Percentiles rank a stretch among this genome's conserved stretches.
These are phyloP conservation scores for Penicillium verrucosum DNA, from an alignment of 2,329 filamentous ascomycete genomes.

Conservation along the genomic window DNA sequence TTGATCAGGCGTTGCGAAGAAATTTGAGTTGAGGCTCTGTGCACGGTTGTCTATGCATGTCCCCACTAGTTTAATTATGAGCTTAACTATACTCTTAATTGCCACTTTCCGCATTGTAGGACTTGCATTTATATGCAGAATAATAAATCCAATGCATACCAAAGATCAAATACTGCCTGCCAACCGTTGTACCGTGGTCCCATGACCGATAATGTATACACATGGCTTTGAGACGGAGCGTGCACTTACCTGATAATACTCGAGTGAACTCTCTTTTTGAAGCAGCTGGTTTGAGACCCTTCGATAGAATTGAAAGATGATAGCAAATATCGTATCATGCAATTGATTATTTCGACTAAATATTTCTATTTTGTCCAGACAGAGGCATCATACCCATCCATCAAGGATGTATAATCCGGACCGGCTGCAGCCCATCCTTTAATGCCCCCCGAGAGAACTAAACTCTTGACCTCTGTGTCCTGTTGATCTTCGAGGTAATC, in stretches of 20 bases:
- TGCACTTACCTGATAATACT: neutral
- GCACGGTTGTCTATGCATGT: no score
- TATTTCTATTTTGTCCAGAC: constrained; percentile 14
- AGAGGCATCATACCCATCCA: constrained; percentile 45
- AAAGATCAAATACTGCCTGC: neutral
- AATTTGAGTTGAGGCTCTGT: neutral
- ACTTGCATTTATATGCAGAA: no score
- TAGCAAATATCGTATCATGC: neutral
- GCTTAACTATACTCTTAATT: neutral
- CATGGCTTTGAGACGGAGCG: neutral
- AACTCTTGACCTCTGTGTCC: constrained; percentile 46
- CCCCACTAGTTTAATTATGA: neutral
- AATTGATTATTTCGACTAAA: neutral
- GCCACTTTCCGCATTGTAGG: neutral
- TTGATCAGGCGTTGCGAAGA: neutral
- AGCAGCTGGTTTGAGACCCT: neutral
- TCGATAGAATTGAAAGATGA: neutral
- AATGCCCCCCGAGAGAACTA: constrained; percentile 52
- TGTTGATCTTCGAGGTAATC: constrained; percentile 49
- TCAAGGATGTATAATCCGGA: constrained; percentile 45
- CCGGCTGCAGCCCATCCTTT: constrained; percentile 54
- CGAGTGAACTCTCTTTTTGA: neutral
- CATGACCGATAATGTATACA: no score
- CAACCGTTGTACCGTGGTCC: neutral
- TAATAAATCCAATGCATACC: neutral